Evolutionary conservation across 2,329 filamentous ascomycete genomes (phyloP), one percentile per base, ranked within the genome.

Genomic region (Exophiala phaeomuriformis): DNA sequence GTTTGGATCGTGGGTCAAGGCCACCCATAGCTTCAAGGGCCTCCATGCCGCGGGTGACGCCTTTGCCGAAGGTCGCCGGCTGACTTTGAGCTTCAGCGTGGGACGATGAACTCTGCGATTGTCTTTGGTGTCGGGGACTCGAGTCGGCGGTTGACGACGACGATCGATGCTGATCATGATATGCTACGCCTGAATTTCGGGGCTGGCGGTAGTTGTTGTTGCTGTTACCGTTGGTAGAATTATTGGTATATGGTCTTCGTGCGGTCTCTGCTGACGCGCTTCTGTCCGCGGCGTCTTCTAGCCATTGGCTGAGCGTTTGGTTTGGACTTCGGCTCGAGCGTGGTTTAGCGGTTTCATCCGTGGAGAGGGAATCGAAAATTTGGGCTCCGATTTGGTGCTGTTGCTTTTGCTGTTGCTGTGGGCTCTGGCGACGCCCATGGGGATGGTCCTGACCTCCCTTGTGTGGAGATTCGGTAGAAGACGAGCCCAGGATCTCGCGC

Each of bases 21-120:
- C 39, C 39, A 30, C 52, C 49, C 53, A 59, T 56, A 8, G 53
- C 45, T 32, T 59, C 54, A 33, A 59, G 53, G 30, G 57, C 57
- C 19, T 59, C 57, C 39, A 59, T 30, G 28, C 57, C 57, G 5
- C 35, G 54, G 8, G 46, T 19, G 37, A 59, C 57, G 4, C 57
- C 57, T 42, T 59, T 57, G 27, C 53, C 54, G 4, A 9, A 27
- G 7, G 55, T 10, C 8, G 40, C 9, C 7, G 49, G 39, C 32
- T 46, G 47, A 31, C 45, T 19, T 19, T 19, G 19, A 19, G 19
- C 19, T 19, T 19, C 19, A 19, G 29, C 4, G 5, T 6, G n/a
- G 39, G 4, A 12, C 7, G 29, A 19, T 10, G 29, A 29, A 35
- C 29, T 28, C 28, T 44, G 12, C 33, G 33, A 1, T 10, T 35